phyloP scores from a whole-genome alignment of 1,284 basidiomycete genomes.

The Neolentinus lepideus region DNA sequence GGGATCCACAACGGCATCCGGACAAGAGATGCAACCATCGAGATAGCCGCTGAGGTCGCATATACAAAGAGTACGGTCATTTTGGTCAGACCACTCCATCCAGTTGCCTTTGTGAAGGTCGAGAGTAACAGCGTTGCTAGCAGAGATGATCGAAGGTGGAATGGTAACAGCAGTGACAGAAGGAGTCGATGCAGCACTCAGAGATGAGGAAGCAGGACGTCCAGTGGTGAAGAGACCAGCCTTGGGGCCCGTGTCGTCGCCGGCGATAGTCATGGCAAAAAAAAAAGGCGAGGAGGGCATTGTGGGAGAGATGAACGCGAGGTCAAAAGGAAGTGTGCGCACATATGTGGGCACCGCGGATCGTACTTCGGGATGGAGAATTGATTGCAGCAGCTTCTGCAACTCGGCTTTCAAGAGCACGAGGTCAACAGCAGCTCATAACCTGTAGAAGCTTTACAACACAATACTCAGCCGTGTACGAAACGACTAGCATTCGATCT shows the following conservation, averaged over 20 bases:
- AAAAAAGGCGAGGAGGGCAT: background rate
- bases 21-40: background rate
- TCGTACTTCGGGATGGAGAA: background rate
- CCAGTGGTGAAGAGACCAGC: background rate
- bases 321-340: background rate
- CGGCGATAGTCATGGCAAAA: background rate
- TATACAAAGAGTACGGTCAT: background rate
- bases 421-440: slow-evolving; percentile 1
- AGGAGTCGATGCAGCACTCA: too few species aligned
- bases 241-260: background rate
- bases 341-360: background rate
- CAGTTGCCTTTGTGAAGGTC: background rate
- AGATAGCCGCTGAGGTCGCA: background rate
- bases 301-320: background rate
- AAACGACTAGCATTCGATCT: too few species aligned
- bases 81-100: background rate
- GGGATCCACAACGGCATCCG: background rate
- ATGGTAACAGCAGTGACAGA: background rate
- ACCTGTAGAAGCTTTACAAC: background rate
- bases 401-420: background rate
- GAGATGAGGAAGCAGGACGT: background rate
- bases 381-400: background rate
- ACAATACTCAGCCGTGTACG: background rate
- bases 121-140: background rate
- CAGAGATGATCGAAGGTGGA: background rate